Percentiles rank a stretch among this genome's conserved stretches.
Evolutionary conservation across 2,329 filamentous ascomycete genomes (phyloP).

Genomic region (Colletotrichum tanaceti): DNA sequence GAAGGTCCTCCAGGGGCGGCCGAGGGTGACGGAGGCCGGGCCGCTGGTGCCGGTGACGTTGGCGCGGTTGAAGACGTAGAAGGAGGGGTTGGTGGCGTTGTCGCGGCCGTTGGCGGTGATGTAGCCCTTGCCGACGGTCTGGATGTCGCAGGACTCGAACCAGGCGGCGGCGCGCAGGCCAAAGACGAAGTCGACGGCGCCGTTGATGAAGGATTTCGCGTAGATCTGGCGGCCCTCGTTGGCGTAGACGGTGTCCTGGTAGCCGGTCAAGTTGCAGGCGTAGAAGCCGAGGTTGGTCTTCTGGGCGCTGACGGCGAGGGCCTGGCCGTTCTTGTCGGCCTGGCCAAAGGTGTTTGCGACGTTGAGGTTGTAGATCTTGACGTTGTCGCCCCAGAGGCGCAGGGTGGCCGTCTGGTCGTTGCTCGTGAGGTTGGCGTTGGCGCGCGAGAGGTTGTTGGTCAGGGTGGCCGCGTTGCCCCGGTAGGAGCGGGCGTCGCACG

Average conservation of each 20-base stretch:
- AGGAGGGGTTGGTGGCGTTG: constrained; percentile 58
- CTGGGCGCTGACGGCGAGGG: constrained; percentile 64
- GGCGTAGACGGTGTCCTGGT: constrained; percentile 67
- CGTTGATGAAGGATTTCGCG: constrained; percentile 64
- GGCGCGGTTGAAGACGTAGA: constrained; percentile 58
- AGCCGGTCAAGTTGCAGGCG: constrained; percentile 63
- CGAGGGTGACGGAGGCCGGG: constrained; percentile 59
- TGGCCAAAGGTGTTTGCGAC: constrained; percentile 61
- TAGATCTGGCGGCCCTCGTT: constrained; percentile 65
- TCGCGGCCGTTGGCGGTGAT: constrained; percentile 60
- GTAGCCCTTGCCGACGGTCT: constrained; percentile 58
- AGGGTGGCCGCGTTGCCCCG: constrained; percentile 61
- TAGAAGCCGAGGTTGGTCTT: constrained; percentile 56
- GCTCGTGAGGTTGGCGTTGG: constrained; percentile 53
- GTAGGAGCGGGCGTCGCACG: constrained; percentile 59
- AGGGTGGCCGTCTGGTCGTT: constrained; percentile 58
- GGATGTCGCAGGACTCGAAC: constrained; percentile 65
- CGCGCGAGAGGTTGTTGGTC: constrained; percentile 46
- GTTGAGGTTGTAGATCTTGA: constrained; percentile 59
- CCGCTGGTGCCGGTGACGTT: constrained; percentile 49
- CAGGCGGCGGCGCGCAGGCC: constrained; percentile 64
- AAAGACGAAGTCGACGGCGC: constrained; percentile 70
- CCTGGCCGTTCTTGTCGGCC: constrained; percentile 60
- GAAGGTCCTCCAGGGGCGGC: constrained; percentile 64
- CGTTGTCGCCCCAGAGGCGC: constrained; percentile 65